These are phyloP conservation scores for Marasmius tenuissimus DNA, from an alignment of 1,284 basidiomycete species.

Conservation along the genomic window DNA sequence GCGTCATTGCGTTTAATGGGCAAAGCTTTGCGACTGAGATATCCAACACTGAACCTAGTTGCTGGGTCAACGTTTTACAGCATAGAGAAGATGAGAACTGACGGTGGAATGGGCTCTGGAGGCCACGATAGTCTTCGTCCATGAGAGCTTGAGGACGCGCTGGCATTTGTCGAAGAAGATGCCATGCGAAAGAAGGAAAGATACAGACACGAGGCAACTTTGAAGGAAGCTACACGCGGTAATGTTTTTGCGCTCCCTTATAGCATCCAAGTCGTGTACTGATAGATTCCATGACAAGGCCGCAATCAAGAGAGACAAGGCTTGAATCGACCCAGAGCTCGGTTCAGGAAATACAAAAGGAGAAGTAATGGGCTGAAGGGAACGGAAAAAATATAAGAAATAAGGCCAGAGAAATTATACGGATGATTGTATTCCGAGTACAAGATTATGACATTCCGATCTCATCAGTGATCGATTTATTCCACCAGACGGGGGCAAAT, in stretches of 20 bases:
- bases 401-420: not conserved
- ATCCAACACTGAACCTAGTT: conserved; percentile 50
- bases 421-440: not conserved
- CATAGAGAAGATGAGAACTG: conserved; percentile 24
- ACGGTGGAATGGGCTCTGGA: conserved; percentile 49
- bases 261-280: conserved; percentile 20
- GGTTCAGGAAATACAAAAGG: not conserved
- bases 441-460: not conserved
- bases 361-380: not conserved
- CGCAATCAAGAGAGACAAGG: conserved; percentile 18
- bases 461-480: conserved; percentile 1
- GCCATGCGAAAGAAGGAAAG: conserved; percentile 36
- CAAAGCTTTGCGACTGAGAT: conserved; percentile 68
- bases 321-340: not conserved
- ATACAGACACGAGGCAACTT: conserved; percentile 33
- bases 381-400: not conserved
- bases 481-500: not conserved
- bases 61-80: conserved; percentile 12
- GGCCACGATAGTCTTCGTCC: conserved; percentile 28
- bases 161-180: conserved; percentile 33
- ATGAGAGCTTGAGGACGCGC: conserved; percentile 20
- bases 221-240: conserved; percentile 14
- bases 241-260: conserved; percentile 28
- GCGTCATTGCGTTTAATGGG: conserved; percentile 80
- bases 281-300: conserved; percentile 28